These are phyloP conservation scores for Letharia columbiana DNA, from an alignment of 495 filamentous ascomycete genomes.

Conservation along the genomic window DNA sequence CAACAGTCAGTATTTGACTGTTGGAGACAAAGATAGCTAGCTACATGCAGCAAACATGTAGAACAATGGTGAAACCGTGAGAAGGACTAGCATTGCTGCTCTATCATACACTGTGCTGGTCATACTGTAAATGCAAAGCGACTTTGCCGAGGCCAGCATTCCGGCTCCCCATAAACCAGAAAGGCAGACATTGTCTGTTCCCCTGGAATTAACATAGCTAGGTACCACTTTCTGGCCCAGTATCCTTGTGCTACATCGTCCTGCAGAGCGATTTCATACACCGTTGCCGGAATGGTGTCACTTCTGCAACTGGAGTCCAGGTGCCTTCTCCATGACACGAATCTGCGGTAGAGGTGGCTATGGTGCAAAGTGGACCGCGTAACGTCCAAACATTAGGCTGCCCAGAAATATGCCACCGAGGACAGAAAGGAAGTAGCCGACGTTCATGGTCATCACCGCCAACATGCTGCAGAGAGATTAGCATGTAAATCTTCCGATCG, in stretches of 20 bases:
- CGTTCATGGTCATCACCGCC: slow-evolving; percentile 92
- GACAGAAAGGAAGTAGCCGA: slow-evolving; percentile 86
- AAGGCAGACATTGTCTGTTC: background rate
- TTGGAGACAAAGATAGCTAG: no score
- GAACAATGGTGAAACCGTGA: no score
- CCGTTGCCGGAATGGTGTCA: background rate
- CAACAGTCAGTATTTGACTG: no score
- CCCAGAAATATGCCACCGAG: slow-evolving; percentile 77
- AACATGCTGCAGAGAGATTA: slow-evolving; percentile 60
- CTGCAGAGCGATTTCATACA: background rate
- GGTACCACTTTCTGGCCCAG: background rate
- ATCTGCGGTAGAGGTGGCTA: background rate
- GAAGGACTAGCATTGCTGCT: no score
- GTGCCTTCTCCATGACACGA: background rate
- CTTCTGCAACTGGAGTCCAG: background rate
- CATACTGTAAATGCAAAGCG: background rate
- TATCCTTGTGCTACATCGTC: background rate
- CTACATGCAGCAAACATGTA: no score
- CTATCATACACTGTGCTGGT: background rate
- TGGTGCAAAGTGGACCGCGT: background rate
- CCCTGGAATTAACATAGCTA: background rate
- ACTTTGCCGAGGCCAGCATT: background rate
- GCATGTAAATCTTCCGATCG: slow-evolving; percentile 12
- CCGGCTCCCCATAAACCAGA: background rate
- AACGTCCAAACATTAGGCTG: slow-evolving; percentile 68